These are phyloP conservation scores for Linum trigynum DNA, from an alignment of 345 rosid species.

Conservation along the genomic window DNA sequence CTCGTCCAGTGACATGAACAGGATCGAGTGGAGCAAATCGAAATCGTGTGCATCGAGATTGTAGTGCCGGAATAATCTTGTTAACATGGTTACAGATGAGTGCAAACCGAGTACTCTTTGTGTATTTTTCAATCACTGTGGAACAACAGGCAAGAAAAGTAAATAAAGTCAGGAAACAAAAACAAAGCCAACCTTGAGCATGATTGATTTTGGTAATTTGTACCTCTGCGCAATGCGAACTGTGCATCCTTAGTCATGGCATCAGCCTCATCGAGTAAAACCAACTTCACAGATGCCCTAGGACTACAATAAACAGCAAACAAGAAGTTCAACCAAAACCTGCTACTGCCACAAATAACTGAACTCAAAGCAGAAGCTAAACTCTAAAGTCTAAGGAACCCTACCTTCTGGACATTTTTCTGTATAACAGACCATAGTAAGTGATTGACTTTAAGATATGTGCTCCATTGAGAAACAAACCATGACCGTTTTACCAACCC, in stretches of 20 bases:
- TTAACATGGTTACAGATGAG: constrained; percentile 92
- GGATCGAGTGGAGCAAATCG: constrained; percentile 92
- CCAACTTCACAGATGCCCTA: constrained; percentile 71
- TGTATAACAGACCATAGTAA: too few species aligned
- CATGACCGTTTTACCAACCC: too few species aligned
- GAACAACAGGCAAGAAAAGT: constrained; percentile 8
- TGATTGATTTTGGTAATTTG: neutral
- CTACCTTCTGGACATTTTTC: too few species aligned
- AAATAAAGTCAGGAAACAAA: neutral
- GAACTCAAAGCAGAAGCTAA: neutral
- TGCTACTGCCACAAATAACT: neutral
- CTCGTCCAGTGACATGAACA: constrained; percentile 60
- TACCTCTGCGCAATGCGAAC: constrained; percentile 94
- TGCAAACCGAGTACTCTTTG: constrained; percentile 87
- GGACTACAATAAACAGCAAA: constrained; percentile 44
- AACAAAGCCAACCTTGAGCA: neutral
- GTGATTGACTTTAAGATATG: too few species aligned
- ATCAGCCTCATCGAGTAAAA: constrained; percentile 89
- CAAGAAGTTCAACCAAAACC: neutral
- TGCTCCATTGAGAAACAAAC: too few species aligned
- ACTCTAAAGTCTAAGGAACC: too few species aligned
- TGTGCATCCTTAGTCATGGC: constrained; percentile 99
- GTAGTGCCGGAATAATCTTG: constrained; percentile 95
- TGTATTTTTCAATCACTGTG: constrained; percentile 91
- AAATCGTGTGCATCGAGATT: constrained; percentile 94